These are phyloP conservation scores for Glaciozyma antarctica DNA, from an alignment of 768 basidiomycete species.

Conservation along the genomic window DNA sequence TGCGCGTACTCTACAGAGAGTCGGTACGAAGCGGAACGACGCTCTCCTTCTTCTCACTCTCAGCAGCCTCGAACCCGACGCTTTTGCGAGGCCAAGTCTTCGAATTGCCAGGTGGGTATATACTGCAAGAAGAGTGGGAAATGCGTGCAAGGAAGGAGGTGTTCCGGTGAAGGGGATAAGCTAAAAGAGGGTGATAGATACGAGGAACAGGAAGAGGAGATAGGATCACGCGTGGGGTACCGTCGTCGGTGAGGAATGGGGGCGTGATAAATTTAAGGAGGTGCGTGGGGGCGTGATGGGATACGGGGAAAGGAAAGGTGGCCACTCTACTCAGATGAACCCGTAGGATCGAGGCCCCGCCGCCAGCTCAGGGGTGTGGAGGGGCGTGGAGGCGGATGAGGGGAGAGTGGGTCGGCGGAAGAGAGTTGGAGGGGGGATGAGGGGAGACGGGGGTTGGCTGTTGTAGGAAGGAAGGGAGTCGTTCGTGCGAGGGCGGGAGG, in stretches of 20 bases:
- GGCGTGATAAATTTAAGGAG: not conserved
- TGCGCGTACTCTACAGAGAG: too few species aligned
- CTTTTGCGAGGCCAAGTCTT: too few species aligned
- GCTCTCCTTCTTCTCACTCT: too few species aligned
- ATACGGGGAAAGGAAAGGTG: not conserved
- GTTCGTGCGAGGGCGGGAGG: constrained; percentile 27
- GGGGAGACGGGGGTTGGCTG: not conserved
- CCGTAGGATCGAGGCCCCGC: constrained; percentile 10
- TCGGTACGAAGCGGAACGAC: too few species aligned
- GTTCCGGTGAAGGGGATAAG: too few species aligned
- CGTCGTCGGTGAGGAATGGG: not conserved
- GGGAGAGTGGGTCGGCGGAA: not conserved
- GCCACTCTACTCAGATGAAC: constrained; percentile 5
- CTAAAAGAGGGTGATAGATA: not conserved
- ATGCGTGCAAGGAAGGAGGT: too few species aligned
- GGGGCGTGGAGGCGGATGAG: not conserved
- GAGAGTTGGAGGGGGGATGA: not conserved
- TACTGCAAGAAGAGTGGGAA: too few species aligned
- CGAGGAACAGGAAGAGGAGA: not conserved
- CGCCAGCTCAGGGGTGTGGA: not conserved
- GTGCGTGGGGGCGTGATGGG: not conserved
- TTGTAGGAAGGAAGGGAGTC: constrained; percentile 18
- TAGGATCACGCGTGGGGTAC: not conserved
- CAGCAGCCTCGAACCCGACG: too few species aligned
- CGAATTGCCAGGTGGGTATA: too few species aligned